These are phyloP conservation scores for Microcos paniculata DNA, from an alignment of 345 rosid genomes.

Conservation along the genomic window DNA sequence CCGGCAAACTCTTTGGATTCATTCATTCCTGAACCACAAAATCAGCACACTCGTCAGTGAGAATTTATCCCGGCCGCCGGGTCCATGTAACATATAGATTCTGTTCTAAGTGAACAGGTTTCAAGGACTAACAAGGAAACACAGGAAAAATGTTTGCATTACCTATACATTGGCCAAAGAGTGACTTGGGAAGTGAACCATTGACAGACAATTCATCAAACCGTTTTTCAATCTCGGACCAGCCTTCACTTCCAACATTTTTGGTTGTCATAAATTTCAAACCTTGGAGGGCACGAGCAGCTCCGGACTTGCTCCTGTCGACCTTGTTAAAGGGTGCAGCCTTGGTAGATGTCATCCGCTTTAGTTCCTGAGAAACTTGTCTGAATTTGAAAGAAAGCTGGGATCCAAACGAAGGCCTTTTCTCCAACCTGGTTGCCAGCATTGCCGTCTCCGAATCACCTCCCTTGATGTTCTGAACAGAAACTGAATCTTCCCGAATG, in stretches of 20 bases:
- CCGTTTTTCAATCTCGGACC: conserved; percentile 59
- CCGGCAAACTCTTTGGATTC: conserved; percentile 70
- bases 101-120: too few relatives aligned
- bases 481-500: conserved; percentile 47
- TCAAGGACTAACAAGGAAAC: too few relatives aligned
- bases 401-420: conserved; percentile 39
- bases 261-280: conserved; percentile 53
- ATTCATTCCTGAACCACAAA: conserved; percentile 56
- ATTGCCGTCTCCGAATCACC: conserved; percentile 40
- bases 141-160: too few relatives aligned
- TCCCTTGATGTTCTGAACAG: conserved; percentile 46
- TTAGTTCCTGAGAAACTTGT: conserved; percentile 63
- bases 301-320: conserved; percentile 64
- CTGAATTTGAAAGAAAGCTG: conserved; percentile 34
- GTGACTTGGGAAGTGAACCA: conserved; percentile 54
- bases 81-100: too few relatives aligned
- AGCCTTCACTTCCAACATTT: conserved; percentile 47
- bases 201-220: conserved; percentile 49
- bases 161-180: conserved; percentile 81
- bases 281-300: conserved; percentile 65
- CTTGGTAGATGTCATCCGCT: conserved; percentile 45
- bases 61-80: too few relatives aligned
- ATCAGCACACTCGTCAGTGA: too few relatives aligned
- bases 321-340: conserved; percentile 26
- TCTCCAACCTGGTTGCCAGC: conserved; percentile 42